phyloP scores from a whole-genome alignment of 176 grass and related monocot species.

The Puccinellia tenuiflora region DNA sequence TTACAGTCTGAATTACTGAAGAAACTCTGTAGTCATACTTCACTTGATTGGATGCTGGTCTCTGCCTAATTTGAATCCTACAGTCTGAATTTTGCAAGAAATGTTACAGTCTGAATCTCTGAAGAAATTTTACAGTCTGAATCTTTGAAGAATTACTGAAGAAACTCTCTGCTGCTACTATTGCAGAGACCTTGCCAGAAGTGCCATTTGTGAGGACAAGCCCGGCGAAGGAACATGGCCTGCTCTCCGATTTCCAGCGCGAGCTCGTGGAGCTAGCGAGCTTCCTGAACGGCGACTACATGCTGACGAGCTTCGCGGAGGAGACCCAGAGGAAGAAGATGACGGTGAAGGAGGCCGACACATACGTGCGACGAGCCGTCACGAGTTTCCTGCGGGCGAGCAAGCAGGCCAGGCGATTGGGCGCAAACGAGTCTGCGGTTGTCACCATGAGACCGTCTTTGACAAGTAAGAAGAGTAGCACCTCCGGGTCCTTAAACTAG shows the following conservation, averaged over 20 bases:
- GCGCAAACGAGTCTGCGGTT: slow-evolving; percentile 60
- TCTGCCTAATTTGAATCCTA: too few species aligned
- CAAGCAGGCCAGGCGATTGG: slow-evolving; percentile 55
- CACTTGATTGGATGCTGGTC: too few species aligned
- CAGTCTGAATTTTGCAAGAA: too few species aligned
- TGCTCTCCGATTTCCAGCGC: slow-evolving; percentile 75
- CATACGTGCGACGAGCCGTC: slow-evolving; percentile 57
- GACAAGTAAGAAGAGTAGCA: slow-evolving; percentile 37
- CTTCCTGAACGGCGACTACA: slow-evolving; percentile 74
- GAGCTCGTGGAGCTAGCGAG: slow-evolving; percentile 68
- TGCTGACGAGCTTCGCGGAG: slow-evolving; percentile 49
- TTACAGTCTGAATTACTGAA: too few species aligned
- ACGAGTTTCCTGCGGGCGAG: slow-evolving; percentile 56
- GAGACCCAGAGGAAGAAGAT: slow-evolving; percentile 45
- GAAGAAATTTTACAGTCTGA: neutral
- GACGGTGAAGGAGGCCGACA: slow-evolving; percentile 68
- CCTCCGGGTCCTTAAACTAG: neutral
- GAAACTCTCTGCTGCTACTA: neutral
- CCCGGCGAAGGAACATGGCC: slow-evolving; percentile 46
- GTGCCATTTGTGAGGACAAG: slow-evolving; percentile 34
- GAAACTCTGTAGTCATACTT: too few species aligned
- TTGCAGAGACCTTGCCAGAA: slow-evolving; percentile 62
- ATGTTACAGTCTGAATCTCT: neutral
- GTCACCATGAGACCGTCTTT: slow-evolving; percentile 79
- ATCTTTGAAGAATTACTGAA: neutral